These are phyloP conservation scores for Candida methanosorbosa DNA, from an alignment of 805 yeast genomes.

Conservation along the genomic window DNA sequence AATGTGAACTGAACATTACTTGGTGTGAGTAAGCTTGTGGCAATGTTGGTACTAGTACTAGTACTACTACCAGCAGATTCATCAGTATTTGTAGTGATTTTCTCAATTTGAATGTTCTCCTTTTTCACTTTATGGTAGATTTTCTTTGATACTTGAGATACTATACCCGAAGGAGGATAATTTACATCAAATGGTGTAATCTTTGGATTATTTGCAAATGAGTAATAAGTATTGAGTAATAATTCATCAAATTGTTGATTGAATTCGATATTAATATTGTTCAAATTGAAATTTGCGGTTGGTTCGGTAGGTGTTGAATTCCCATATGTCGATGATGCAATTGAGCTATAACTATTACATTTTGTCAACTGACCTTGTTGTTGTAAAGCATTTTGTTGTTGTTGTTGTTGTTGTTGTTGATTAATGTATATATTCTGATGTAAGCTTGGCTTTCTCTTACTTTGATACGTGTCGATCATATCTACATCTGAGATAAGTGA, in stretches of 20 bases:
- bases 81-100: constrained; percentile 13
- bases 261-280: constrained; percentile 16
- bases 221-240: constrained; percentile 37
- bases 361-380: neutral
- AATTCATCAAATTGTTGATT: constrained; percentile 34
- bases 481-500: neutral
- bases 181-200: constrained; percentile 59
- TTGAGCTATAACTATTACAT: neutral
- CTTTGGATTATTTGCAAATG: constrained; percentile 46
- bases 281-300: constrained; percentile 1
- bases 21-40: constrained; percentile 15
- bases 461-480: neutral
- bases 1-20: constrained; percentile 17
- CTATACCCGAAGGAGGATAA: constrained; percentile 61
- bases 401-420: too few relatives aligned
- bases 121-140: constrained; percentile 22
- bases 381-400: neutral
- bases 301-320: neutral
- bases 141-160: constrained; percentile 50
- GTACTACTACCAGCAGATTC: too few relatives aligned
- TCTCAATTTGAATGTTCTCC: constrained; percentile 16
- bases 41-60: too few relatives aligned
- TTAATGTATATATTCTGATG: too few relatives aligned
- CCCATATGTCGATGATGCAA: neutral
- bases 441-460: too few relatives aligned